Conservation (phyloP, 306 rosid genomes). For the Lathyrus oleraceus region DNA sequence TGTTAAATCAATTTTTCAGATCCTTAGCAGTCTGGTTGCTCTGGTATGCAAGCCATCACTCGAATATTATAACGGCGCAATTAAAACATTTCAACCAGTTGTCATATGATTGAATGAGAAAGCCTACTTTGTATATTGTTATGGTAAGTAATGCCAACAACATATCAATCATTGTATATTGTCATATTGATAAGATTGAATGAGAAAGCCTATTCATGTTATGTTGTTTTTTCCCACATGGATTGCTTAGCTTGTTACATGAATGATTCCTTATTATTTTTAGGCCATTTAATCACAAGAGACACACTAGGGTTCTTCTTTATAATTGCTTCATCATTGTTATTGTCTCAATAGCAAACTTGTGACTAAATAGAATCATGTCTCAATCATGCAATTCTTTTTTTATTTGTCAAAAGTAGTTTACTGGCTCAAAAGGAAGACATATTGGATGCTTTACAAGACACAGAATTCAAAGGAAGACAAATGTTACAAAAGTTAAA, state of each 20-base stretch:
- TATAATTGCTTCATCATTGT: too few species aligned
- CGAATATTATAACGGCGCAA: constrained; percentile 3
- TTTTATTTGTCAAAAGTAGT: too few species aligned
- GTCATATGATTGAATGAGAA: constrained; percentile 18
- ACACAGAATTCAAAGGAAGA: constrained; percentile 25
- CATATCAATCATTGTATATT: constrained; percentile 2
- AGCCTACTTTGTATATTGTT: constrained; percentile 19
- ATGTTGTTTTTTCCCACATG: constrained; percentile 7
- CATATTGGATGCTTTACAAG: constrained; percentile 17
- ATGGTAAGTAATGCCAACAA: not conserved
- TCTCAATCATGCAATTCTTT: too few species aligned
- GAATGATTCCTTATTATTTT: too few species aligned
- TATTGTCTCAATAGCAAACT: too few species aligned
- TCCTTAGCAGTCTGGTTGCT: not conserved
- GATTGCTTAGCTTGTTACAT: not conserved
- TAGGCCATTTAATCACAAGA: too few species aligned
- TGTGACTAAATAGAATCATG: too few species aligned
- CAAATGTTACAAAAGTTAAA: constrained; percentile 17
- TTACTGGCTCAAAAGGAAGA: too few species aligned
- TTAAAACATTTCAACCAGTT: constrained; percentile 15
- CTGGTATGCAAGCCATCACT: constrained; percentile 4
- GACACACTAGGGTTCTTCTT: too few species aligned
- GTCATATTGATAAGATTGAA: not conserved
- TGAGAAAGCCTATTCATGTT: constrained; percentile 30
- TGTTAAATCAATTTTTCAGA: constrained; percentile 13